A percentile compares a stretch with the other conserved stretches of the same genome.
These are phyloP conservation scores for Colletotrichum falcatum DNA, from an alignment of 2,329 filamentous ascomycete species.

Conservation along the genomic window DNA sequence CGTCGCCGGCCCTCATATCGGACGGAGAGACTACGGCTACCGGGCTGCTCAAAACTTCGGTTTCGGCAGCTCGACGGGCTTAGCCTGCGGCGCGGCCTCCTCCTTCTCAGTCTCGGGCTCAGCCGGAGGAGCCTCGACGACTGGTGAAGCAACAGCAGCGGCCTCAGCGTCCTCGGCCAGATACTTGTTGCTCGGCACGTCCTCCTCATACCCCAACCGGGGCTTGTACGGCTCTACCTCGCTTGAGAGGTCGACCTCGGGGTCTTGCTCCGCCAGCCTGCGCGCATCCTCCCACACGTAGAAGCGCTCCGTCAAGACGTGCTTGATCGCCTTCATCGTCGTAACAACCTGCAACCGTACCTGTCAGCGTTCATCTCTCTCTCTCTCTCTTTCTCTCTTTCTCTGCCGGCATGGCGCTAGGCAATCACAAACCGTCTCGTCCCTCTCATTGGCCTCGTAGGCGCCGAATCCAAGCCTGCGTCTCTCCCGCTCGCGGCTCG, in stretches of 20 bases:
- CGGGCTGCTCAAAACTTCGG: constrained; percentile 28
- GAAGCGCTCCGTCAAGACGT: constrained; percentile 86
- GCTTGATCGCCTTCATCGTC: constrained; percentile 87
- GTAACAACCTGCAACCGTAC: constrained; percentile 69
- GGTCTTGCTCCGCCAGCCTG: constrained; percentile 72
- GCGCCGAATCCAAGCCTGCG: constrained; percentile 80
- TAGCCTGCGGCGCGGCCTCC: constrained; percentile 19
- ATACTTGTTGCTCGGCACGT: constrained; percentile 23
- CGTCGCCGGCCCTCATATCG: background rate
- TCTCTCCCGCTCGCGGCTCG: constrained; percentile 74
- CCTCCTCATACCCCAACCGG: constrained; percentile 51
- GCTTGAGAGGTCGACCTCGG: constrained; percentile 72
- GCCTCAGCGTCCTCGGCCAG: constrained; percentile 21
- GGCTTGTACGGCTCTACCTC: constrained; percentile 64
- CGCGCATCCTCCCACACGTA: constrained; percentile 88
- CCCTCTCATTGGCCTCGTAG: constrained; percentile 72
- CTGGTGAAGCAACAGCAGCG: background rate
- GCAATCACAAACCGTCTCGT: constrained; percentile 70
- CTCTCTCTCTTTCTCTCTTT: too few species aligned
- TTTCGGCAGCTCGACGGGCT: constrained; percentile 33
- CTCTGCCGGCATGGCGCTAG: background rate
- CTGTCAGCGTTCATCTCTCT: constrained; percentile 16
- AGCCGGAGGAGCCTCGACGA: background rate
- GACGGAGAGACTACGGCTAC: constrained; percentile 7
- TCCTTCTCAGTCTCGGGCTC: constrained; percentile 8